Conservation (phyloP, 2,329 filamentous ascomycete genomes). For the Epichloe typhina region DNA sequence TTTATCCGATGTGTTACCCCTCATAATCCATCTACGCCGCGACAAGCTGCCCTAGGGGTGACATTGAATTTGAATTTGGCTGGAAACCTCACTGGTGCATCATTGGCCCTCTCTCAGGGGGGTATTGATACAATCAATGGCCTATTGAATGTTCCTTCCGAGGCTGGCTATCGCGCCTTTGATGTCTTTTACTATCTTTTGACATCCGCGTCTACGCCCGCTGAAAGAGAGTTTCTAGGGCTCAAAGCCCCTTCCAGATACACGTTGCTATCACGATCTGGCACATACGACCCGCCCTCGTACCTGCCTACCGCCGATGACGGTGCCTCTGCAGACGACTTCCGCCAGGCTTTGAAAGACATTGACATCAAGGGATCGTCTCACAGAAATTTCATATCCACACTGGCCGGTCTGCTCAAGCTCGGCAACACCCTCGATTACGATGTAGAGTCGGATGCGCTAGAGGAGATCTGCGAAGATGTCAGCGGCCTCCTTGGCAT, state of each 20-base stretch:
- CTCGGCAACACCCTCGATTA: slow-evolving; percentile 85
- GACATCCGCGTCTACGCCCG: slow-evolving; percentile 76
- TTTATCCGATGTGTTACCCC: slow-evolving; percentile 83
- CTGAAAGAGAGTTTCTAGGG: slow-evolving; percentile 78
- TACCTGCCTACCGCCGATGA: slow-evolving; percentile 92
- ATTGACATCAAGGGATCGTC: slow-evolving; percentile 86
- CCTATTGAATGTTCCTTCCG: slow-evolving; percentile 64
- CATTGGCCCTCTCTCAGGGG: slow-evolving; percentile 67
- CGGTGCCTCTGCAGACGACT: slow-evolving; percentile 83
- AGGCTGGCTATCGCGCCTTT: slow-evolving; percentile 79
- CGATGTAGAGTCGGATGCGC: slow-evolving; percentile 65
- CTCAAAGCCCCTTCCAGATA: slow-evolving; percentile 69
- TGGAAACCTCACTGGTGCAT: slow-evolving; percentile 64
- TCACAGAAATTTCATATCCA: slow-evolving; percentile 73
- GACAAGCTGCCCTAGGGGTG: slow-evolving; percentile 69
- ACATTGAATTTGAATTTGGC: slow-evolving; percentile 70
- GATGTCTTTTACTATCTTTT: slow-evolving; percentile 97
- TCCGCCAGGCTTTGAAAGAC: slow-evolving; percentile 70
- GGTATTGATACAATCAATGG: slow-evolving; percentile 78
- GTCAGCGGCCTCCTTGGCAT: slow-evolving; percentile 75
- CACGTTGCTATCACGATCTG: slow-evolving; percentile 64
- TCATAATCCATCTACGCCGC: slow-evolving; percentile 71
- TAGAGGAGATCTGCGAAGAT: slow-evolving; percentile 83
- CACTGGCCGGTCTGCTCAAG: slow-evolving; percentile 75
- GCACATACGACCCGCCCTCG: slow-evolving; percentile 71